Conservation (phyloP, 768 basidiomycete genomes). For the Mycena filopes region DNA sequence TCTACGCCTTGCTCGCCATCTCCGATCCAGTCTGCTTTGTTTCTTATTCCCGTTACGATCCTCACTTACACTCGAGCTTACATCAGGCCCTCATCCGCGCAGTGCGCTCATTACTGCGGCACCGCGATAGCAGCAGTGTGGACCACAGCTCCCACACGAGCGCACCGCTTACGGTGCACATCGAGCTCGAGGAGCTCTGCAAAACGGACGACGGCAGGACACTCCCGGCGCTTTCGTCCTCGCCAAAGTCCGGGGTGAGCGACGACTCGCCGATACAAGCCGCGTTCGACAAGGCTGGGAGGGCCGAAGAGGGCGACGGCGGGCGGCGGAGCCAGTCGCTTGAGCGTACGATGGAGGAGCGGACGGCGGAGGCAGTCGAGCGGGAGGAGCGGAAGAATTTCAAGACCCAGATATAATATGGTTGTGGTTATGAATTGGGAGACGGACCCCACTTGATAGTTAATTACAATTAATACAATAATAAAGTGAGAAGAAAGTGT, state of each 20-base stretch:
- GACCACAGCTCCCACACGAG: too few relatives aligned
- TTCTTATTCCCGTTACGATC: neutral
- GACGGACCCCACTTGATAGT: neutral
- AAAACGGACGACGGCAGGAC: neutral
- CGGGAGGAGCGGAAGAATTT: neutral
- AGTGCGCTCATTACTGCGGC: neutral
- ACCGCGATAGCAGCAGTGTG: too few relatives aligned
- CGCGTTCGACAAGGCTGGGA: neutral
- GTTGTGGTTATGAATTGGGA: too few relatives aligned
- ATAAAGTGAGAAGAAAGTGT: too few relatives aligned
- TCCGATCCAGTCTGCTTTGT: conserved; percentile 7
- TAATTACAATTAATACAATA: conserved; percentile 27
- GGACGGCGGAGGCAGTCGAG: neutral
- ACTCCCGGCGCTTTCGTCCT: neutral
- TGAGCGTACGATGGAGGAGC: neutral
- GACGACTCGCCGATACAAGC: neutral
- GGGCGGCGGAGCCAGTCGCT: neutral
- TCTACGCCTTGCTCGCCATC: conserved; percentile 18
- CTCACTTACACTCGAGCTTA: too few relatives aligned
- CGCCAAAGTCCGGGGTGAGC: neutral
- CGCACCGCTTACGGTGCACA: neutral
- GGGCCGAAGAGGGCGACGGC: neutral
- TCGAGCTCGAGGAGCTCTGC: neutral
- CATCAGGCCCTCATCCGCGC: conserved; percentile 8
- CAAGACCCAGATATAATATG: conserved; percentile 4